Base-by-base conservation (phyloP, 768 basidiomycete species). In the Leccinum ochraceum region DNA sequence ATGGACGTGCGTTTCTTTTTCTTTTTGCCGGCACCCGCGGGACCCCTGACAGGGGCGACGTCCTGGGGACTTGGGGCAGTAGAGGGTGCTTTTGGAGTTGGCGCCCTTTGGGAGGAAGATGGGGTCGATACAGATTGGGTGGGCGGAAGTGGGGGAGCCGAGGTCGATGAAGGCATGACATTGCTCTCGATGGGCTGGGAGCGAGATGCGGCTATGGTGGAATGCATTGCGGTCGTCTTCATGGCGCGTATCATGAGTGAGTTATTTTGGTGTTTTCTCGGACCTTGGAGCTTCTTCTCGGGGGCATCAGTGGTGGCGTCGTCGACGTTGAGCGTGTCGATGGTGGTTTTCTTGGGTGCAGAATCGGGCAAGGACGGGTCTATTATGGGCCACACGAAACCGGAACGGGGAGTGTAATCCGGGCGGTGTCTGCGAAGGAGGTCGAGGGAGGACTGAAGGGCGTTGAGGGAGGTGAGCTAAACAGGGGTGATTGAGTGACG, bases 351-450 rank as follows among this genome's bases (percentile, higher is more conserved):
- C 66, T 86, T 84, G 49, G 60, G 65, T 24, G 74, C 63, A 37
- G 80, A 76, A 17, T 78, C 76, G 9, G 78, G 65, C 1, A 80
- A 60, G 26, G 83, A 77, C 3, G 85, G 71, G 64, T 88, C 88
- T 56, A 81, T 77, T 63, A 94, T 87, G 51, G 93, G 91, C 93
- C 93, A 95, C 1, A 87, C 81, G 69, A 92, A 92, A 6, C 90
- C 91, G 28, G 87, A 87, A 50, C 90, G 83, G 53, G 93, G 92
- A 11, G 90, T 91, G 74, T 90, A 94, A 60, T 88, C 86, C 14
- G 94, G 94, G 62, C 89, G 81, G 68, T 90, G 83, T 60, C 80
- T 80, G 58, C 89, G 87, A 65, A 95, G 77, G 56, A 82, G 81
- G 65, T 90, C 84, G 57, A 96, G 79, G 6, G 93, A 93, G 4